phyloP scores from a whole-genome alignment of 2,329 filamentous ascomycete genomes.

The Colletotrichum tropicicola region DNA sequence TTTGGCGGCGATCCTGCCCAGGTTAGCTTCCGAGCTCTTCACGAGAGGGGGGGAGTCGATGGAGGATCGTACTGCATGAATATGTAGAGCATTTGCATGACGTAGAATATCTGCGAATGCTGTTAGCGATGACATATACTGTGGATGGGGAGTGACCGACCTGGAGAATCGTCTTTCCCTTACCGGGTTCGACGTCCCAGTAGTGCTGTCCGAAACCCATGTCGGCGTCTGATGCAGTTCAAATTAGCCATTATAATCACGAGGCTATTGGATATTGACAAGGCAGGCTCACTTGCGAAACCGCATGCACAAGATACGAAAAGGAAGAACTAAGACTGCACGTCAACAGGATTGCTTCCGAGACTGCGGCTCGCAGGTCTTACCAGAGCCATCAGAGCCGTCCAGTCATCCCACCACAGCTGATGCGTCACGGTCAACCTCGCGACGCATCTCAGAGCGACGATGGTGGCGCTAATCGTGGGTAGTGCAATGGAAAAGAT shows the following conservation, averaged over 20 bases:
- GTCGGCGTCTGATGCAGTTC: not conserved
- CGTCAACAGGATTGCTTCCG: accelerated
- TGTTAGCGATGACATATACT: not conserved
- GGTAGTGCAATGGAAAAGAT: slow-evolving; percentile 12
- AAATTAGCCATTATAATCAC: not conserved
- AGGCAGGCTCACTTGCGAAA: not conserved
- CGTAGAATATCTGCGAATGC: slow-evolving; percentile 28
- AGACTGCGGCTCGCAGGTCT: not conserved
- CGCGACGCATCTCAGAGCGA: slow-evolving; percentile 13
- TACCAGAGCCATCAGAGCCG: slow-evolving; percentile 17
- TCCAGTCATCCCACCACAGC: slow-evolving; percentile 30
- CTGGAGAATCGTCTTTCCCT: slow-evolving; percentile 15
- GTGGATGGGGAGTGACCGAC: not conserved
- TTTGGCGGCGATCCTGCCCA: slow-evolving; percentile 30
- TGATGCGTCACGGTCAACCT: not conserved
- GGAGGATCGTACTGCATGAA: slow-evolving; percentile 23
- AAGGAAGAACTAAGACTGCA: slow-evolving; percentile 2
- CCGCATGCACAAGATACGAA: not conserved
- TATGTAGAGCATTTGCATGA: slow-evolving; percentile 35
- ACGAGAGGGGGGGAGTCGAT: accelerated
- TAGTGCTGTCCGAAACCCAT: slow-evolving; percentile 35
- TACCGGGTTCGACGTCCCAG: slow-evolving; percentile 33
- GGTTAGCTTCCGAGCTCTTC: not conserved
- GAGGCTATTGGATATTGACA: not conserved
- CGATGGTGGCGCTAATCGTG: not conserved